Base-by-base conservation (phyloP, 2,329 filamentous ascomycete genomes). In the Neodidymelliopsis sp. region DNA sequence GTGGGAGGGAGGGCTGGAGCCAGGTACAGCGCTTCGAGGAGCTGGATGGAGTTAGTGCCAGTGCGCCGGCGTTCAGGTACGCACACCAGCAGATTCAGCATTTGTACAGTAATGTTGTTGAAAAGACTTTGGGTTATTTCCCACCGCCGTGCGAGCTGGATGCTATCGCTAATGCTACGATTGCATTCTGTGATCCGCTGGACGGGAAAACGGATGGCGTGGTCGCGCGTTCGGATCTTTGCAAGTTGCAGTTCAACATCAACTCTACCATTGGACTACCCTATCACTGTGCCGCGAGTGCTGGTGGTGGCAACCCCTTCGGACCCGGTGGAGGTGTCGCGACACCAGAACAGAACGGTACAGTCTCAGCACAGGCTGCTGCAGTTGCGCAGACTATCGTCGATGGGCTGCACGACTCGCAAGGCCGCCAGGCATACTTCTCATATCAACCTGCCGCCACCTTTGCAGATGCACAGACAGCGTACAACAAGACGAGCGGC, bases 141-240 rank as follows among this genome's bases (percentile, higher is more conserved):
- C 77, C 73, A 10, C 71, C 67, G 13, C 71, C 73, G 10, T 79
- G 77, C 56, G 79, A 80, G 38, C 58, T 83, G 11, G 69, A 74
- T 5, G 77, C 76, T 58, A 82, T 84, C 34, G 74, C 80, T 15
- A 84, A 83, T 58, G 70, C 74, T 28, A 84, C 81, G 4, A 82
- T 84, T 35, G 69, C 71, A 1, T 76, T 76, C 25, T 85, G 82
- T 39, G 82, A 85, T 53, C 69, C 75, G 6, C 70, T 85, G 5
- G 82, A 85, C 45, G 82, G 83, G 5, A 73, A 74, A 33, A 75
- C 72, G 0, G 82, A 85, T 45, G 81, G 81, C 10, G 79, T 84
- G 4, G 73, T 85, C 31, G 70, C 76, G 6, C 73, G 79, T 4
- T 75, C 74, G 0, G 77, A 80, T 41, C 71, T 81, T 7, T 81